phyloP scores from a whole-genome alignment of 495 filamentous ascomycete species.

The Cenococcum geophilum region DNA sequence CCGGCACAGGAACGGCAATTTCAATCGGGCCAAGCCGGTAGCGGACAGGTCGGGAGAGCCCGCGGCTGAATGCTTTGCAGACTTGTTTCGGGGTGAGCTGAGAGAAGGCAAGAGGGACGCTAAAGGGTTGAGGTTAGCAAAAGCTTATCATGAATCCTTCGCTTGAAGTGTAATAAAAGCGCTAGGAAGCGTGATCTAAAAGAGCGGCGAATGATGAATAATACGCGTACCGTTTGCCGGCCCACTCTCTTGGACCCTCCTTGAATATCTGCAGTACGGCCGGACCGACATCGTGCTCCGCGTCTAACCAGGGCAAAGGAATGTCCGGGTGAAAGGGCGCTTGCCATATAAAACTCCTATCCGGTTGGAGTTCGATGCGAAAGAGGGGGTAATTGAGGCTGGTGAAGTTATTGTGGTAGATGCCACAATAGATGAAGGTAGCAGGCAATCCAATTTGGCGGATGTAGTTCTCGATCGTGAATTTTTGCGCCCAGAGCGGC shows the following conservation, averaged over 20 bases:
- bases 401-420: conserved; percentile 99
- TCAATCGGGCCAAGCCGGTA: conserved; percentile 76
- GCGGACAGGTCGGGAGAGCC: conserved; percentile 66
- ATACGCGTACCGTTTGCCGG: conserved; percentile 60
- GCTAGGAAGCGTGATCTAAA: not conserved
- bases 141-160: conserved; percentile 3
- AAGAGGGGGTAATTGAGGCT: conserved; percentile 87
- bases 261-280: conserved; percentile 93
- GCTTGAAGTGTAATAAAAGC: not conserved
- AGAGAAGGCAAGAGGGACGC: conserved; percentile 89
- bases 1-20: conserved; percentile 76
- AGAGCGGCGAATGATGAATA: not conserved
- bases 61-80: conserved; percentile 70
- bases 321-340: conserved; percentile 88
- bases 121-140: conserved; percentile 33
- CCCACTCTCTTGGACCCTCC: conserved; percentile 81
- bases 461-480: conserved; percentile 84
- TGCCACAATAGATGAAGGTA: conserved; percentile 92
- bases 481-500: conserved; percentile 88
- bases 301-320: conserved; percentile 91
- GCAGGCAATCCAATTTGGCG: conserved; percentile 74
- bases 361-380: conserved; percentile 76
- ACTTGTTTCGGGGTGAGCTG: conserved; percentile 77
- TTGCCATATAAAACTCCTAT: conserved; percentile 87
- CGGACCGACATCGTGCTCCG: conserved; percentile 95